Conservation (phyloP, 345 rosid genomes). For the Lepidium sativum region DNA sequence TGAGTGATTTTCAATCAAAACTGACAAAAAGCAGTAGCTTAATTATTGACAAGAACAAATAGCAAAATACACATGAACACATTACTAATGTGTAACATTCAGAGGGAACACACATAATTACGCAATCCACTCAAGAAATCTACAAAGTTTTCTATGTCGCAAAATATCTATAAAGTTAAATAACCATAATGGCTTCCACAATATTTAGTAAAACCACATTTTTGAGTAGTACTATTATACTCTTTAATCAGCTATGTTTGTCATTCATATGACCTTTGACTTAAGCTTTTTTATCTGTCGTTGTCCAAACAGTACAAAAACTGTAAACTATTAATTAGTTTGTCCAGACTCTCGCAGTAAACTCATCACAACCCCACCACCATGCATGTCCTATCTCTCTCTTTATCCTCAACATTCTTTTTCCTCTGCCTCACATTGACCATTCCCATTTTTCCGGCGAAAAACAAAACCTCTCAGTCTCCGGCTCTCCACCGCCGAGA, state of each 20-base stretch:
- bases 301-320: not conserved
- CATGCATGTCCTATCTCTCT: conserved; percentile 33
- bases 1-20: not conserved
- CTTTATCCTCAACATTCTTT: conserved; percentile 19
- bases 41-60: not conserved
- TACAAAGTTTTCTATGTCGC: not conserved
- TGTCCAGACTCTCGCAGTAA: conserved; percentile 1
- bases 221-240: too few species aligned
- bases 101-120: not conserved
- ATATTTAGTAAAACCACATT: too few species aligned
- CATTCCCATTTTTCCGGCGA: conserved; percentile 8
- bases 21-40: not conserved
- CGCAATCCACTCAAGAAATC: not conserved
- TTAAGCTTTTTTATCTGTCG: not conserved
- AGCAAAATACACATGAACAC: not conserved
- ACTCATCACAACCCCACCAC: conserved; percentile 18
- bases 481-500: conserved; percentile 29
- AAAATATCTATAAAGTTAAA: not conserved
- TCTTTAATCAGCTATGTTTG: not conserved
- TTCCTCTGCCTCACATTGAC: conserved; percentile 22
- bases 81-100: not conserved
- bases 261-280: not conserved
- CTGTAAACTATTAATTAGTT: conserved; percentile 13
- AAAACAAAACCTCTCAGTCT: conserved; percentile 9
- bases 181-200: too few species aligned